phyloP scores from a whole-genome alignment of 306 rosid species.

The Adenanthera pavonina region DNA sequence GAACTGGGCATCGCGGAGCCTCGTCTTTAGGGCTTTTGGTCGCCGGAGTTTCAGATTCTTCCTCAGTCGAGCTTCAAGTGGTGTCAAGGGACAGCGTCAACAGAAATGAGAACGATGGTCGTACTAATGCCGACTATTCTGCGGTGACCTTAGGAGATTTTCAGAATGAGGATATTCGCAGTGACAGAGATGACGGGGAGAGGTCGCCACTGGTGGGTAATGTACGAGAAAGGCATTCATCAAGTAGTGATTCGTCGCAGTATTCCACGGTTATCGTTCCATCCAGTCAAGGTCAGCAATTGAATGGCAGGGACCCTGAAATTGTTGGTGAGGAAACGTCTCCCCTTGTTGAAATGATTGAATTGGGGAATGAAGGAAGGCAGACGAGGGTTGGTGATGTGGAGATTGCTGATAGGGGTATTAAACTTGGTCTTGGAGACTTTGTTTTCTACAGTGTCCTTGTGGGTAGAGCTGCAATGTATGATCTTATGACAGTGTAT shows the following conservation, averaged over 20 bases:
- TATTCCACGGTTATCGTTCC: slow-evolving; percentile 38
- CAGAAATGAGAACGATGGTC: slow-evolving; percentile 34
- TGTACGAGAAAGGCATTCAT: slow-evolving; percentile 40
- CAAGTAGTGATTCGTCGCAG: slow-evolving; percentile 47
- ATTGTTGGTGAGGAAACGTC: slow-evolving; percentile 62
- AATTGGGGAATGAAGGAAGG: slow-evolving; percentile 47
- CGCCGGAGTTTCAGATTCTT: slow-evolving; percentile 62
- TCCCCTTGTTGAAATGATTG: slow-evolving; percentile 67
- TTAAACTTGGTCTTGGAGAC: slow-evolving; percentile 94
- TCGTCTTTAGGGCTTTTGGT: slow-evolving; percentile 59
- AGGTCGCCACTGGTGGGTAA: slow-evolving; percentile 64
- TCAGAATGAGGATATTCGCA: slow-evolving; percentile 21
- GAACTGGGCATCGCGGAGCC: slow-evolving; percentile 38
- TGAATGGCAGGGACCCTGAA: slow-evolving; percentile 45
- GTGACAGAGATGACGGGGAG: slow-evolving; percentile 50
- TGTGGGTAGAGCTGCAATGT: slow-evolving; percentile 97
- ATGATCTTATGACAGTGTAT: slow-evolving; percentile 95
- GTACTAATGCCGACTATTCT: slow-evolving; percentile 24
- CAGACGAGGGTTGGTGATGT: slow-evolving; percentile 38
- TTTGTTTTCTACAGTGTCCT: slow-evolving; percentile 95
- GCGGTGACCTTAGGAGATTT: slow-evolving; percentile 39
- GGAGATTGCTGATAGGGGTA: slow-evolving; percentile 65
- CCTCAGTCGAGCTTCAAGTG: slow-evolving; percentile 80
- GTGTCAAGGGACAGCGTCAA: slow-evolving; percentile 39
- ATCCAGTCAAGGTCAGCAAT: slow-evolving; percentile 32